Base-by-base conservation (phyloP, 352 stramenopile species). In the Pythium insidiosum region DNA sequence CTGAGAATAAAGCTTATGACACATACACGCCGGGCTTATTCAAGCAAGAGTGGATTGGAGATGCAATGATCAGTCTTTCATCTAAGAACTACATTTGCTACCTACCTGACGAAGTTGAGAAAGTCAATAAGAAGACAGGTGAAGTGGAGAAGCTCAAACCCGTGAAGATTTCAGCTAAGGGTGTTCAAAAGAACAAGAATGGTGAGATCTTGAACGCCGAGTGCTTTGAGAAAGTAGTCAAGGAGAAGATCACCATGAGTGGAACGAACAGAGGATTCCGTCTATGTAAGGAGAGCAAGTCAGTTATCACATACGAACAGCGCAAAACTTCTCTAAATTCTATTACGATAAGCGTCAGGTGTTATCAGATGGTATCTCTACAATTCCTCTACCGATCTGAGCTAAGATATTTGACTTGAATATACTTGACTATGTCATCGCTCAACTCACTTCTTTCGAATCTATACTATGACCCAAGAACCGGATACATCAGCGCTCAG, bases 311-410 rank as follows among this genome's bases (percentile, higher is more conserved):
- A 15, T 63, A 68, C 23, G 42, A 23, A 24, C 49, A 61, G 24
- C 38, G 18, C 5, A 64, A 68, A 21, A 61, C 22, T 16, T 42
- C 42, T 10, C 50, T 55, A 4, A 52, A 36, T 21, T 68, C 56
- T 68, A 46, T 19, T 66, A 66, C 18, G 59, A 64, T 29, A 68
- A 68, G 45, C 33, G 53, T n/a, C 28, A 30, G 10, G 43, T 63
- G 11, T n/a, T 52, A 19, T 24, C 3, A 20, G 50, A 63, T 51
- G 54, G 54, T 21, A 68, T 64, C 22, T 31, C n/a, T 11, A 68
- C 45, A 3, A 28, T 45, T 1, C 37, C 59, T 7, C 41, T 68
- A 11, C 18, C 18, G 7, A 39, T 39, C 34, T 39, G n/a, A 39
- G 7, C n/a, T n/a, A n/a, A n/a, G n/a, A n/a, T n/a, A n/a, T n/a